These are phyloP conservation scores for Sporobolomyces roseus DNA, from an alignment of 768 basidiomycete genomes.

Conservation along the genomic window DNA sequence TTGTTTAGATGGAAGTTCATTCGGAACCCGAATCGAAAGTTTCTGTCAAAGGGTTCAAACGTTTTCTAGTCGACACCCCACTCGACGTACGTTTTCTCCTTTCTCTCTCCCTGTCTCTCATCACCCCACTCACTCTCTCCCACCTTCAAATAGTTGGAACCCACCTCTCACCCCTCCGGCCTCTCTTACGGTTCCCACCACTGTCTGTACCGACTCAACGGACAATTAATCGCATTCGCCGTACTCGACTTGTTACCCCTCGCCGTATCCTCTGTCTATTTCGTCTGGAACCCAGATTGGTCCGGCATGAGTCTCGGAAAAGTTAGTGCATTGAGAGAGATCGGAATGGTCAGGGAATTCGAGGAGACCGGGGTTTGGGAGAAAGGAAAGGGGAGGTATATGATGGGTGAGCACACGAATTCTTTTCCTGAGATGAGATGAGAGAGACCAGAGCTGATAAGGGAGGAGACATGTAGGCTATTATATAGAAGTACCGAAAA, in stretches of 20 bases:
- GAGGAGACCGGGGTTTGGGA: conserved; percentile 60
- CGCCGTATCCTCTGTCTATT: conserved; percentile 80
- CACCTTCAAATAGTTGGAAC: conserved; percentile 53
- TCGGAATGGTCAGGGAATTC: conserved; percentile 70
- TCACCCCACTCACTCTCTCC: too few relatives aligned
- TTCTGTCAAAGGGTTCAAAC: conserved; percentile 42
- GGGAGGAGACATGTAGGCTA: too few relatives aligned
- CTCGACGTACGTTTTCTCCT: conserved; percentile 58
- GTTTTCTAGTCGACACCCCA: conserved; percentile 77
- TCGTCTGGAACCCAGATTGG: conserved; percentile 75
- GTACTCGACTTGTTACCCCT: conserved; percentile 84
- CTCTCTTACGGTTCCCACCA: conserved; percentile 87
- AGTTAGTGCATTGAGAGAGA: conserved; percentile 82
- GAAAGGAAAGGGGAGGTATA: conserved; percentile 61
- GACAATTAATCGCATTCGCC: conserved; percentile 72
- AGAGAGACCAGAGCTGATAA: too few relatives aligned
- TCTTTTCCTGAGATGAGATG: too few relatives aligned
- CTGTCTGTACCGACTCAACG: conserved; percentile 78
- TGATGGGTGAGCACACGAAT: conserved; percentile 65
- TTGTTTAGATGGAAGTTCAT: conserved; percentile 63
- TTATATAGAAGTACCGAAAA: conserved; percentile 88
- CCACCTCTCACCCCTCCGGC: conserved; percentile 54
- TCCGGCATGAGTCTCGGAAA: conserved; percentile 73
- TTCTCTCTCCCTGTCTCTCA: background rate
- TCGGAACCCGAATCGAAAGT: conserved; percentile 57